Conservation (phyloP, 805 yeast species). For the Wickerhamomyces chaumierensis region DNA sequence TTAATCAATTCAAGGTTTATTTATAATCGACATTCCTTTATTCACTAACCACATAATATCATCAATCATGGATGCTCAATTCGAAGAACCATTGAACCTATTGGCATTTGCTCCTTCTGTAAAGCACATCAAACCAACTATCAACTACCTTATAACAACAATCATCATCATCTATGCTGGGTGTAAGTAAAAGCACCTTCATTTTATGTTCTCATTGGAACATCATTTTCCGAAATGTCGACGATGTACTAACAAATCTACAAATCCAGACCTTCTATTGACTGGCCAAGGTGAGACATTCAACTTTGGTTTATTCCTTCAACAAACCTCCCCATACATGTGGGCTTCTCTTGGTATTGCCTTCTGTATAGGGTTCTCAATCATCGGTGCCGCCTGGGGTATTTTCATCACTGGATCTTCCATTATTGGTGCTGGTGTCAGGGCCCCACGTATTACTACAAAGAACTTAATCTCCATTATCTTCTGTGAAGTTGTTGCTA, state of each 20-base stretch:
- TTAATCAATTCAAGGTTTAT: too few species aligned
- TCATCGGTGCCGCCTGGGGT: slow-evolving; percentile 99
- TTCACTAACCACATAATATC: too few species aligned
- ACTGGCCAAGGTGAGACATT: slow-evolving; percentile 88
- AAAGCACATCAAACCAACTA: not conserved
- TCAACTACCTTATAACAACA: not conserved
- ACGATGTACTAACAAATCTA: slow-evolving; percentile 1
- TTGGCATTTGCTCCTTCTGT: not conserved
- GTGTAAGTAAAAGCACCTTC: too few species aligned
- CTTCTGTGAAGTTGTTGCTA: slow-evolving; percentile 98
- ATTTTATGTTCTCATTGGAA: too few species aligned
- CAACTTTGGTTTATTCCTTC: slow-evolving; percentile 82
- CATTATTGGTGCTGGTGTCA: slow-evolving; percentile 95
- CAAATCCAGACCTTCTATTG: slow-evolving; percentile 37
- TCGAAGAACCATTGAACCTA: not conserved
- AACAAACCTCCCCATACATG: slow-evolving; percentile 84
- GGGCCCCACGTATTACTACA: slow-evolving; percentile 94
- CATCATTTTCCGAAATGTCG: too few species aligned
- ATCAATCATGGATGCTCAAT: not conserved
- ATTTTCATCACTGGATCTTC: slow-evolving; percentile 92
- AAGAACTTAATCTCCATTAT: slow-evolving; percentile 93
- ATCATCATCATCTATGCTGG: not conserved
- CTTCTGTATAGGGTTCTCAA: slow-evolving; percentile 85
- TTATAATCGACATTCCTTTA: too few species aligned
- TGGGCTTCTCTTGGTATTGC: slow-evolving; percentile 93